Percentiles rank a stretch among this genome's conserved stretches.
Evolutionary conservation across 2,329 filamentous ascomycete genomes (phyloP).

Genomic region (Colletotrichum graminicola): DNA sequence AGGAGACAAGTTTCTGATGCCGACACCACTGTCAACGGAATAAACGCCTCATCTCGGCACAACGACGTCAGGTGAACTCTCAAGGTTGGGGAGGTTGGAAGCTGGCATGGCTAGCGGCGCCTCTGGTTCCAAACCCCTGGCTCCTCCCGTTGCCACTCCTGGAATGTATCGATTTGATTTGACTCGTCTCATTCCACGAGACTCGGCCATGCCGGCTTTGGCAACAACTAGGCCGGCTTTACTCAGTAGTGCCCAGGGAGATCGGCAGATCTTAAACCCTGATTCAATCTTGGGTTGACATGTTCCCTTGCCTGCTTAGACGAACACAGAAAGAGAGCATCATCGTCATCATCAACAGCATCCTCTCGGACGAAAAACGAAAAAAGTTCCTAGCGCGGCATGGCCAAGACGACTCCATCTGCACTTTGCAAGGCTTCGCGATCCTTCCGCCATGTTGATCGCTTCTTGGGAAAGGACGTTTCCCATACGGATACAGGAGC

Average conservation of each 20-base stretch:
- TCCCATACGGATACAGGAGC: neutral
- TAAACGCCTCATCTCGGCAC: neutral
- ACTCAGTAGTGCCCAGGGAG: constrained; percentile 1
- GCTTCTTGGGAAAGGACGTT: neutral
- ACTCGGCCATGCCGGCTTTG: constrained; percentile 8
- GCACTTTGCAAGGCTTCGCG: constrained; percentile 7
- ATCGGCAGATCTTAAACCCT: constrained; percentile 11
- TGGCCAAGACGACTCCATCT: neutral
- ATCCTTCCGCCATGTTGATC: constrained; percentile 4
- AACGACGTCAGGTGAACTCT: neutral
- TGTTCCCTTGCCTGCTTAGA: neutral
- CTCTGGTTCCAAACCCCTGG: neutral
- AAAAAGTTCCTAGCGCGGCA: neutral
- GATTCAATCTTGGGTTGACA: neutral
- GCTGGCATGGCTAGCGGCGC: neutral
- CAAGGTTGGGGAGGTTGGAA: neutral
- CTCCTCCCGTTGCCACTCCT: neutral
- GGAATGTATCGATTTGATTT: neutral
- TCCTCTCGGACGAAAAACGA: neutral
- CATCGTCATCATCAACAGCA: neutral
- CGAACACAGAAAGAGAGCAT: neutral
- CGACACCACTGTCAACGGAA: neutral
- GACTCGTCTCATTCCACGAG: constrained; percentile 10
- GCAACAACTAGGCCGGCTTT: neutral
- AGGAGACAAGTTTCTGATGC: neutral